Conservation (phyloP, 2,329 filamentous ascomycete species). For the Leptographium flavum region DNA sequence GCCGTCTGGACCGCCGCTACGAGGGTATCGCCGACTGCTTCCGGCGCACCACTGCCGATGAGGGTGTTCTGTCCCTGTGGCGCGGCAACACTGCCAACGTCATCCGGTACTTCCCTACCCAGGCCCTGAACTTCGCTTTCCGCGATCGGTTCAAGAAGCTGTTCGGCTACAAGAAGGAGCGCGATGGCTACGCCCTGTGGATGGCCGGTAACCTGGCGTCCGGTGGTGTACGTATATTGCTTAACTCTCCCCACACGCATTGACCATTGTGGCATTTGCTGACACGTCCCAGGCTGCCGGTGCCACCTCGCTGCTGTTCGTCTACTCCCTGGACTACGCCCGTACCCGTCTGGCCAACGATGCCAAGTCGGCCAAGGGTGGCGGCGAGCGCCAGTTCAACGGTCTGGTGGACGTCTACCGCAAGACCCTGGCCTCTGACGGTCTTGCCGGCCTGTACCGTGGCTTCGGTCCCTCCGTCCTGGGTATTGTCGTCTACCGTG, state of each 20-base stretch:
- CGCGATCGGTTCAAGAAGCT: slow-evolving; percentile 99
- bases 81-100: slow-evolving; percentile 99
- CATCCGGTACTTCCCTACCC: slow-evolving; percentile 99
- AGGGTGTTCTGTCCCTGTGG: slow-evolving; percentile 95
- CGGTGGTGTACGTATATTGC: slow-evolving; percentile 72
- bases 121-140: slow-evolving; percentile 99
- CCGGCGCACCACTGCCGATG: slow-evolving; percentile 72
- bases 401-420: slow-evolving; percentile 98
- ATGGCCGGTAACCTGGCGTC: slow-evolving; percentile 99
- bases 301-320: slow-evolving; percentile 99
- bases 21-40: slow-evolving; percentile 91
- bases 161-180: slow-evolving; percentile 99
- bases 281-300: slow-evolving; percentile 56
- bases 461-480: slow-evolving; percentile 99
- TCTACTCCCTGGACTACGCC: slow-evolving; percentile 99
- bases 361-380: slow-evolving; percentile 93
- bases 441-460: slow-evolving; percentile 99
- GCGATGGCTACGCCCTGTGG: slow-evolving; percentile 96
- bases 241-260: no score
- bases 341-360: slow-evolving; percentile 99
- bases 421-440: slow-evolving; percentile 98
- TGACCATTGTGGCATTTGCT: neutral
- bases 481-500: slow-evolving; percentile 99
- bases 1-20: slow-evolving; percentile 97
- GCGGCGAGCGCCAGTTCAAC: slow-evolving; percentile 99